A percentile compares a stretch with the other conserved stretches of the same genome.
These are phyloP conservation scores for Penicillium arizonense DNA, from an alignment of 495 filamentous ascomycete genomes.

Conservation along the genomic window DNA sequence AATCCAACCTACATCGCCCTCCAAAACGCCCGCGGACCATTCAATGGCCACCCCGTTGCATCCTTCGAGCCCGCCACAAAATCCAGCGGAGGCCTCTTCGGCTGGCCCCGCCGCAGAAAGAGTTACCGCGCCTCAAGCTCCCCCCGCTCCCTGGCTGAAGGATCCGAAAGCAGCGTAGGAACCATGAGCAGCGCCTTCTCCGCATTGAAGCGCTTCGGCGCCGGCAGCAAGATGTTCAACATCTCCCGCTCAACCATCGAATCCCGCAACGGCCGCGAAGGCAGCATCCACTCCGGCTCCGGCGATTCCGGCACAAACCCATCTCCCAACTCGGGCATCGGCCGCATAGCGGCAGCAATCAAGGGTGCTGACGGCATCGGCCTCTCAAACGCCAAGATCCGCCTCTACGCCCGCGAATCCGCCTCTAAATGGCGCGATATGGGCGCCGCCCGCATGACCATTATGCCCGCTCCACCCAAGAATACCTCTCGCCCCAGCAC, in stretches of 20 bases:
- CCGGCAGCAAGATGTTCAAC: slow-evolving; percentile 67
- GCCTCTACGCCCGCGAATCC: slow-evolving; percentile 76
- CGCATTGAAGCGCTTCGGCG: slow-evolving; percentile 70
- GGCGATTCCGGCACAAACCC: slow-evolving; percentile 44
- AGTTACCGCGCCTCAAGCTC: slow-evolving; percentile 59
- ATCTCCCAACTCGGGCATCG: slow-evolving; percentile 54
- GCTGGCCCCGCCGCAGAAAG: slow-evolving; percentile 48
- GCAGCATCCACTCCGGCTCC: slow-evolving; percentile 60
- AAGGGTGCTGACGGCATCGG: slow-evolving; percentile 55
- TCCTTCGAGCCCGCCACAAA: slow-evolving; percentile 31
- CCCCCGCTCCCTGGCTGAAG: slow-evolving; percentile 51
- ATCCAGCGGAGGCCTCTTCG: slow-evolving; percentile 37
- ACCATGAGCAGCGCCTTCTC: slow-evolving; percentile 66
- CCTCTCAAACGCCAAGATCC: slow-evolving; percentile 73
- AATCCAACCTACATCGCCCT: slow-evolving; percentile 87
- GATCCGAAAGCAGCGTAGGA: slow-evolving; percentile 57
- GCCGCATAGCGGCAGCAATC: slow-evolving; percentile 53
- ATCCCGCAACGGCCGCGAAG: slow-evolving; percentile 53
- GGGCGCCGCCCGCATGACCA: slow-evolving; percentile 77
- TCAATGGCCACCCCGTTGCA: slow-evolving; percentile 27
- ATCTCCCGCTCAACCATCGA: slow-evolving; percentile 64
- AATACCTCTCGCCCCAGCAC: slow-evolving; percentile 42
- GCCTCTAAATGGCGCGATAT: slow-evolving; percentile 85
- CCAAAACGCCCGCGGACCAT: slow-evolving; percentile 61
- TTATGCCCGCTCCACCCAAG: slow-evolving; percentile 64